Base-by-base conservation (phyloP, 192 early-diverging fungal genomes). In the Coemansia furcata region DNA sequence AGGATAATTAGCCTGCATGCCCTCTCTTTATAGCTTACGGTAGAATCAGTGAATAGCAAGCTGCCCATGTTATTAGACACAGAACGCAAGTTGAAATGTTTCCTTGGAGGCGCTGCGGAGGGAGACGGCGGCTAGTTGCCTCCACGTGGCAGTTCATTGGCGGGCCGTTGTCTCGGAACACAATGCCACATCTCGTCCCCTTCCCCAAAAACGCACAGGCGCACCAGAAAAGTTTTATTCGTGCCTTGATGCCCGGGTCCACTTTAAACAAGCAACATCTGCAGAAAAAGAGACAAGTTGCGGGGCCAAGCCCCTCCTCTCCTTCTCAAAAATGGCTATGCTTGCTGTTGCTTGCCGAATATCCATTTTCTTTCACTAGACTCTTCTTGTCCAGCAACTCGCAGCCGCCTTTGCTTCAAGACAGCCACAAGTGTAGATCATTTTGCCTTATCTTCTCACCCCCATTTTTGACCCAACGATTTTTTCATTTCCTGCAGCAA, bases 101-200 rank as follows among this genome's bases (percentile, higher is more conserved):
- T 11, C 1, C 38, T 9, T 10, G 9, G 23, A 19, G 14, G 47
- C n/a, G n/a, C 47, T 49, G 47, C 47, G n/a, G 47, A 21, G 47
- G 47, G 21, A 49, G 26, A n/a, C n/a, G n/a, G 7, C 21, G n/a
- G 21, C 47, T 49, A 26, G 36, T 17, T 15, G 11, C 32, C 43
- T 64, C 62, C 63, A 65, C 63, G 63, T 65, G 63, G 21, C 37
- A 26, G n/a, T 14, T 54, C 17, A 50, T 65, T 52, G 63, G 63
- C 35, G n/a, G 37, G 35, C 15, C 46, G 33, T 38, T 54, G 54
- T 54, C 63, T 54, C 63, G 47, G 47, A 49, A 26, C 47, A 49
- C 47, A 26, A 26, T 26, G 7, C 47, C 47, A 26, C 30, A 29
- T 32, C 36, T 44, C 35, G 30, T 49, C 43, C 33, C 46, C 40